Evolutionary conservation across 768 basidiomycete species (phyloP), one percentile per base, ranked within the genome.

Genomic region (Gymnopilus dilepis): DNA sequence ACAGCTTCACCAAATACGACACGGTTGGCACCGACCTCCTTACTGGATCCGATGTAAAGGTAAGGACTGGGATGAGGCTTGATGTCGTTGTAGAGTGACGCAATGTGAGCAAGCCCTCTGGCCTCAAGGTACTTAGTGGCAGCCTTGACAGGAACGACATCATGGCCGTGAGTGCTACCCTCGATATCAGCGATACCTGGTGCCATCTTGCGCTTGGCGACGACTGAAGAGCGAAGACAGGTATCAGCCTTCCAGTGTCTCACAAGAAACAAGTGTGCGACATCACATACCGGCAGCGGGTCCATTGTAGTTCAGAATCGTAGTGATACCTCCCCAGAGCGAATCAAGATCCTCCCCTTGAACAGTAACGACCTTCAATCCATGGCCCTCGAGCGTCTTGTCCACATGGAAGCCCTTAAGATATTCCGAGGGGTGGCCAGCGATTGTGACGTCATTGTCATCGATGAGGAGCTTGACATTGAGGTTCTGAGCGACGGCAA

Each of bases 361-460:
- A 33, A 84, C 89, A 2, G 80, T 83, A 64, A 90, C 56, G 30
- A 94, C 91, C 74, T 89, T 90, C 67, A 95, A 78, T 1, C 94
- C 93, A 62, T 95, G 93, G 4, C 94, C 94, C 59, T 83, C 79
- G 15, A 95, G 83, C 0, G 92, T 94, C 78, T 87, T 85, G 22
- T 75, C 69, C 33, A 94, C 69, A 54, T 87, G 82, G 76, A 86
- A 95, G 22, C 93, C 93, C 70, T 87, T 87, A 67, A 94, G 84
- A 71, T 95, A 95, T 51, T 94, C 75, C 13, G 92, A 94, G 4
- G 94, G 94, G 69, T 95, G 92, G 0, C 94, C 94, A n/a, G 93
- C 87, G 62, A 95, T 95, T 7, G 93, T 95, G 65, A 95, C 93
- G 71, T 95, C 89, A 76, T 95, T 95, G 76, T 94, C 92, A 67